A percentile compares a stretch with the other conserved stretches of the same genome.
These are phyloP conservation scores for Canavalia gladiata DNA, from an alignment of 306 rosid genomes.

Conservation along the genomic window DNA sequence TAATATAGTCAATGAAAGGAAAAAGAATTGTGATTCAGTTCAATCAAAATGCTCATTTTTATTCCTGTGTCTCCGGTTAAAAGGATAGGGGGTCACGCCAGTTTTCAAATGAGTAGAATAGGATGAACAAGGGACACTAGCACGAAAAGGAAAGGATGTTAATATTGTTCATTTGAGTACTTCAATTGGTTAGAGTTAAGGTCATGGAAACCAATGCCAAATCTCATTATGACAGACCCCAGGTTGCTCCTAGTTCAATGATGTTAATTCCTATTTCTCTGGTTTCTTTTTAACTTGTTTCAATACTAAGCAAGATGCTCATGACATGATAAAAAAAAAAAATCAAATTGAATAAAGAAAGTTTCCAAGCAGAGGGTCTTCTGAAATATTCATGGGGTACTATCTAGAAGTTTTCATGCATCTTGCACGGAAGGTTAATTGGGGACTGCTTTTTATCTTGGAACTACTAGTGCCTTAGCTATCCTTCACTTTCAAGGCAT, in stretches of 20 bases:
- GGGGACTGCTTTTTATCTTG: constrained; percentile 53
- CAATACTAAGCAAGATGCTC: background rate
- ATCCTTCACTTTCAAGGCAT: constrained; percentile 54
- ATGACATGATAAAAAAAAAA: background rate
- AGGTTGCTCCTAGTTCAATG: constrained; percentile 29
- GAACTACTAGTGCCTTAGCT: constrained; percentile 39
- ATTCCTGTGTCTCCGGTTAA: constrained; percentile 36
- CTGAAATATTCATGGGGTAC: no score
- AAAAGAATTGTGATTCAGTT: constrained; percentile 31
- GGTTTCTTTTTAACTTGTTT: constrained; percentile 1
- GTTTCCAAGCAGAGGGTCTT: background rate
- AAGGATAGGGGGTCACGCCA: constrained; percentile 21
- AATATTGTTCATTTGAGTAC: background rate
- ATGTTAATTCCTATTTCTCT: background rate
- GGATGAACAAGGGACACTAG: constrained; percentile 18
- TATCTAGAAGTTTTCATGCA: no score
- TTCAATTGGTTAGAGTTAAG: background rate
- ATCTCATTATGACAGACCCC: constrained; percentile 4
- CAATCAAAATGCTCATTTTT: constrained; percentile 23
- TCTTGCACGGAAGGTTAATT: constrained; percentile 30
- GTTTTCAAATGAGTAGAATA: background rate
- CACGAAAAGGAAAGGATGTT: background rate
- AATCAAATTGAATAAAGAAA: background rate
- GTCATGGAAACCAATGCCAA: constrained; percentile 11
- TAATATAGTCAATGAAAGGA: no score